Evolutionary conservation across 768 basidiomycete species (phyloP).

Genomic region (Mycena amicta): DNA sequence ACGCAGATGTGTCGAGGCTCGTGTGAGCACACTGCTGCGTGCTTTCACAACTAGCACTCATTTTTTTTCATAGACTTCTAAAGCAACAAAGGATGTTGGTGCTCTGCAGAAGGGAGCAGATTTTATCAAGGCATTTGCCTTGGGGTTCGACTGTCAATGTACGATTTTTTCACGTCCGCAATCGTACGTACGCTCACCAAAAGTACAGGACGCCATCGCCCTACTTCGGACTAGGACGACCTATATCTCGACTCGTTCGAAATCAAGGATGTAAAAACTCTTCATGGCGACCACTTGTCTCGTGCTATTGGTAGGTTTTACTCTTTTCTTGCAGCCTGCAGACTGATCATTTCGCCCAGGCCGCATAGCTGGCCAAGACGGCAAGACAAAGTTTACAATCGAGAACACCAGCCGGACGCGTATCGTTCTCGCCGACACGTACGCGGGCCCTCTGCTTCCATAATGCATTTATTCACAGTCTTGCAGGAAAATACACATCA

Average conservation of each 20-base stretch:
- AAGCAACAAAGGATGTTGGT: slow-evolving; percentile 90
- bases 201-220: slow-evolving; percentile 89
- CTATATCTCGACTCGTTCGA: slow-evolving; percentile 98
- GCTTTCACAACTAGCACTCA: neutral
- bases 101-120: slow-evolving; percentile 96
- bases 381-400: slow-evolving; percentile 98
- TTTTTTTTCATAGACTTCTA: slow-evolving; percentile 70
- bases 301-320: slow-evolving; percentile 81
- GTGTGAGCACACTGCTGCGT: slow-evolving; percentile 55
- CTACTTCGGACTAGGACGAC: slow-evolving; percentile 93
- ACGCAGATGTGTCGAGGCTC: slow-evolving; percentile 86
- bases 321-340: neutral
- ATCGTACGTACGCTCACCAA: neutral
- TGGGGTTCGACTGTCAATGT: slow-evolving; percentile 97
- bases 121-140: slow-evolving; percentile 91
- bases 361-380: slow-evolving; percentile 97
- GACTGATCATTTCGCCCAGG: slow-evolving; percentile 47
- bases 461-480: slow-evolving; percentile 9
- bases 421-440: slow-evolving; percentile 99
- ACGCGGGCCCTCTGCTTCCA: slow-evolving; percentile 33
- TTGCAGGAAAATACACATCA: slow-evolving; percentile 94
- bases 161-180: neutral
- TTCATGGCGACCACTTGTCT: slow-evolving; percentile 97
- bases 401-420: slow-evolving; percentile 96
- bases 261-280: slow-evolving; percentile 98